Conservation (phyloP, 2,329 filamentous ascomycete species). For the Venturia asperata region DNA sequence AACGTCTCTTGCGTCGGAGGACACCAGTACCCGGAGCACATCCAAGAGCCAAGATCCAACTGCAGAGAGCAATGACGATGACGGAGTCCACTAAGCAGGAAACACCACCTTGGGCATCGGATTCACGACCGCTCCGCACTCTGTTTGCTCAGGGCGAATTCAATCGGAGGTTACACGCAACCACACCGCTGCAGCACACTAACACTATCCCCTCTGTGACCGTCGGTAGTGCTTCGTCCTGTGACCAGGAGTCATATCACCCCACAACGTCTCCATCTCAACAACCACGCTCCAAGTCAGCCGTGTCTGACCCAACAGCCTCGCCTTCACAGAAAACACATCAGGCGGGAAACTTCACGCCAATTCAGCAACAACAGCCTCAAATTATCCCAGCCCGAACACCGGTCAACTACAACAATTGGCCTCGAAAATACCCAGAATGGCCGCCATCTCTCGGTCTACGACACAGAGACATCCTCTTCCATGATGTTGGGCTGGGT, state of each 20-base stretch:
- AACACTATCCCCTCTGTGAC: constrained; percentile 14
- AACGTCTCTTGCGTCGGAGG: constrained; percentile 7
- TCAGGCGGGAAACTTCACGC: background rate
- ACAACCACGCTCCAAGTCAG: background rate
- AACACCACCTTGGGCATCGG: constrained; percentile 3
- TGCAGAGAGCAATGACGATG: constrained; percentile 7
- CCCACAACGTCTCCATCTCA: background rate
- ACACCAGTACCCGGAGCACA: background rate
- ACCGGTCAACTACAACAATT: constrained; percentile 18
- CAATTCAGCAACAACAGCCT: constrained; percentile 11
- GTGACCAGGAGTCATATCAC: constrained; percentile 2
- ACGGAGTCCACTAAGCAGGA: constrained; percentile 5
- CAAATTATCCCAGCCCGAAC: constrained; percentile 1
- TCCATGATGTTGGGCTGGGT: constrained; percentile 12
- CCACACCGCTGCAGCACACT: background rate
- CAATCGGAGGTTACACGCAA: constrained; percentile 6
- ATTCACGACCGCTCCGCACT: constrained; percentile 6
- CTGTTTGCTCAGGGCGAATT: constrained; percentile 15
- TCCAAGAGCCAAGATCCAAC: background rate
- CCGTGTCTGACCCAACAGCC: constrained; percentile 8
- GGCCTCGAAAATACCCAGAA: constrained; percentile 19
- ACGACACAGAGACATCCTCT: constrained; percentile 17
- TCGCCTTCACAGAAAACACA: background rate
- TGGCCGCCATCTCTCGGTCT: constrained; percentile 19
- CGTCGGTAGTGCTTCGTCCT: background rate